Base-by-base conservation (phyloP, 1,284 basidiomycete genomes). In the Boletus holoroseus region DNA sequence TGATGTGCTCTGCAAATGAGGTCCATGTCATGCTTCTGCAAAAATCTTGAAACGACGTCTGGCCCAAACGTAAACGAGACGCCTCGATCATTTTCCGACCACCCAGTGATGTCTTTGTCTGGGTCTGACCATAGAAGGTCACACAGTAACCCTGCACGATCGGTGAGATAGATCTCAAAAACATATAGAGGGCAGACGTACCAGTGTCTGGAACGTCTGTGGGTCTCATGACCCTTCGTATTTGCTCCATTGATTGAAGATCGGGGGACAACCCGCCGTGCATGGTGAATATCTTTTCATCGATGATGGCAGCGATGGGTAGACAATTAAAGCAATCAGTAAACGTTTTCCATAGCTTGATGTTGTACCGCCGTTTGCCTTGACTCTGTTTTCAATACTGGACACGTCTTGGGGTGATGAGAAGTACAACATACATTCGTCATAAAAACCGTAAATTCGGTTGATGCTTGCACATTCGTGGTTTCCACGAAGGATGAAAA, bases 11-110 rank as follows among this genome's bases (percentile, higher is more conserved):
- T 81, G 74, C 95, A 98, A 66, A 99, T 98, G 64, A 98, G 77
- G 71, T 98, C 95, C 95, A 99, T 98, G 72, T 99, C 96, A 68
- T 97, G 95, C 72, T 98, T 97, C 79, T 97, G 94, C 66, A 99
- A 75, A 81, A 99, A 99, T 63, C 94, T 81, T 55, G 93, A 94
- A 46, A 99, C 94, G 38, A 99, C 95, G 67, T 98, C 94, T 30
- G 94, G 94, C 9, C 95, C 95, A 71, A 98, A 99, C n/a, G 91
- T 94, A 71, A 94, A 95, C 41, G 93, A 97, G 44, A 99, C 95
- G 60, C 95, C 95, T 69, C 95, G 83, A 71, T 99, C 95, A 70
- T 99, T 99, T 76, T 99, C 95, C 68, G 91, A 94, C 95, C 95
- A 99, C 9, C 94, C 95, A 26, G 94, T 95, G 64, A 98, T 97